These are phyloP conservation scores for Alternaria angustiovoidea DNA, from an alignment of 2,329 filamentous ascomycete genomes.

Conservation along the genomic window DNA sequence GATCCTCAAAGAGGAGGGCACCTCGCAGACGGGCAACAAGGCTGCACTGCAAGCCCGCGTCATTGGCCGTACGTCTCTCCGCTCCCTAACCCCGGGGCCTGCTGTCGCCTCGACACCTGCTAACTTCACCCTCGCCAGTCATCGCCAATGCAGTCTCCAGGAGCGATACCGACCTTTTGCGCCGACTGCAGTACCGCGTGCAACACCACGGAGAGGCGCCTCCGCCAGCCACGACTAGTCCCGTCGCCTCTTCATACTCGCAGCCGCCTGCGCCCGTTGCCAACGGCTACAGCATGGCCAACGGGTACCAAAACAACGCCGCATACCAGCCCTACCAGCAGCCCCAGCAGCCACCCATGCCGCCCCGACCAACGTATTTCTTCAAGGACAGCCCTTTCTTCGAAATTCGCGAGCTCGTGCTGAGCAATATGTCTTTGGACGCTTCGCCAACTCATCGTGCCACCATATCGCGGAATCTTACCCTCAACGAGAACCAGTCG, in stretches of 20 bases:
- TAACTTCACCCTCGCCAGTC: constrained; percentile 46
- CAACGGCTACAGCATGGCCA: constrained; percentile 34
- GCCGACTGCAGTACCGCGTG: constrained; percentile 52
- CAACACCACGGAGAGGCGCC: constrained; percentile 52
- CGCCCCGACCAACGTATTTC: constrained; percentile 49
- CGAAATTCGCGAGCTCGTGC: constrained; percentile 70
- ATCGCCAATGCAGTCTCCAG: constrained; percentile 46
- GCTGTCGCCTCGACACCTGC: constrained; percentile 14
- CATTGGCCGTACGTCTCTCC: constrained; percentile 71
- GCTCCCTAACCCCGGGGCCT: constrained; percentile 7
- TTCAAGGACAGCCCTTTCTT: constrained; percentile 91
- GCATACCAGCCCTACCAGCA: constrained; percentile 25
- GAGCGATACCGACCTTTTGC: constrained; percentile 48
- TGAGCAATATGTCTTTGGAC: constrained; percentile 73
- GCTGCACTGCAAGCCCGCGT: constrained; percentile 81
- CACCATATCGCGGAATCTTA: constrained; percentile 66
- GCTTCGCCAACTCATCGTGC: constrained; percentile 68
- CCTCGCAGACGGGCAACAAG: constrained; percentile 82
- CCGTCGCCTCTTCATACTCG: constrained; percentile 26
- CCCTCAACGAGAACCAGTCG: constrained; percentile 63
- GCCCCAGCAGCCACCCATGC: constrained; percentile 23
- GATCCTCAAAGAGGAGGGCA: constrained; percentile 76
- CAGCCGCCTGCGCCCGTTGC: constrained; percentile 27
- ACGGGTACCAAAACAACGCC: constrained; percentile 25
- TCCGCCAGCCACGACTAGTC: constrained; percentile 31